Evolutionary conservation across 306 rosid genomes (phyloP), one percentile per base, ranked within the genome.

Genomic region (Vigna radiata): DNA sequence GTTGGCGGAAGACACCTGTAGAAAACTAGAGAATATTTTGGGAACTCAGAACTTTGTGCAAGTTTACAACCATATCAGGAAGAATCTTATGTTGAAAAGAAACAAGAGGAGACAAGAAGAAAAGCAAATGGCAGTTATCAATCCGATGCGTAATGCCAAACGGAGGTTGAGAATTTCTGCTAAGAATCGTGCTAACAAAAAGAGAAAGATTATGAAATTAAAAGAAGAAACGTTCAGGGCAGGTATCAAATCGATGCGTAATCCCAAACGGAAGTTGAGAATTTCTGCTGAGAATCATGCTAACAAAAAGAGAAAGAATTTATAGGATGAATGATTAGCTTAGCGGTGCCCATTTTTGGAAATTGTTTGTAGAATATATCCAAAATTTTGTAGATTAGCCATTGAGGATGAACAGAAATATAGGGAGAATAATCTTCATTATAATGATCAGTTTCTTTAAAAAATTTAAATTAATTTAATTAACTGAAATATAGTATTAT

Each of bases 61-160:
- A 64, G 86, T 82, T 77, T 87, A 87, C 81, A 86, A 80, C 54
- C 89, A 76, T 71, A 88, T 88, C 80, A 83, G 91, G 85, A 95
- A 87, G 85, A 75, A 80, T 62, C 88, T 90, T 25, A 83, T 83
- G 77, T 76, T 76, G 23, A 95, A 89, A 73, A 84, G 98, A 85
- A 91, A 87, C 56, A 87, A 89, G 89, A 92, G 93, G 87, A 95
- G 86, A 75, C 90, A 82, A 31, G 93, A 86, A 82, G 93, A 88
- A 81, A 92, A 95, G 82, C 79, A 85, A 49, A 85, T 95, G 97
- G 98, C 98, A 27, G 98, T 90, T 31, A 76, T 83, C 29, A 84
- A 95, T 86, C 96, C 98, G 0, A 77, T 80, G 91, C 89, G 89
- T 53, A 88, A 90, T 62, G 95, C 97, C 18, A 90, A 92, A 83